Evolutionary conservation across 2,329 filamentous ascomycete species (phyloP), one percentile per base, ranked within the genome.

Genomic region (Elsinoe fawcettii): DNA sequence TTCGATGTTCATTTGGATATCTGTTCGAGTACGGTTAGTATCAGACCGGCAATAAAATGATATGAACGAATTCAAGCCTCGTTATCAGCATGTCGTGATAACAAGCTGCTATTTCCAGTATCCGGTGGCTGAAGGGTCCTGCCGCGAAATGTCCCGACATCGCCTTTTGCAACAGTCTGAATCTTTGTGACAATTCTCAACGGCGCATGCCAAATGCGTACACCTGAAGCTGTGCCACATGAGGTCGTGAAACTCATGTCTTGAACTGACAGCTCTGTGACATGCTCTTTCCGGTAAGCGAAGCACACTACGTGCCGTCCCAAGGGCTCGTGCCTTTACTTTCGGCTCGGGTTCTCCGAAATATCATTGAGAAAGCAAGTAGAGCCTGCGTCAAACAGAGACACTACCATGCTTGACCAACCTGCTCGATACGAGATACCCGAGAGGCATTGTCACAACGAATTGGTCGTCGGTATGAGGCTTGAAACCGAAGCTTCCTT

Each of bases 211-310:
- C 49, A 11, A 20, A 36, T 25, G 14, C 32, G 30, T 30, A 34
- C 30, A 37, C 32, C 18, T 37, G 49, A 53, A 37, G 49, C 49
- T 37, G 49, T 36, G 49, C 32, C 30, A 6, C 30, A 37, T 32
- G 12, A 16, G 4, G 9, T 36, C 49, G 18, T 53, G 49, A 23
- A 53, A 53, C 49, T 32, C 49, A 44, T 37, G 49, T 53, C 49
- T 53, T 27, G 49, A 11, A 18, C 7, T 36, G 27, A 23, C 30
- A 37, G 30, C 16, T 37, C 49, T 53, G 14, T 36, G 49, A 53
- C 30, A 36, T 53, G 27, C 49, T 27, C 49, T 49, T 49, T 49
- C 44, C 44, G 44, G 44, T 20, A 49, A 8, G 44, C 44, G n/a
- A 49, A 30, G 12, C 23, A 11, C 11, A 30, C 44, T 36, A 36